These are phyloP conservation scores for Penicillium flavigenum DNA, from an alignment of 495 filamentous ascomycete species.

Conservation along the genomic window DNA sequence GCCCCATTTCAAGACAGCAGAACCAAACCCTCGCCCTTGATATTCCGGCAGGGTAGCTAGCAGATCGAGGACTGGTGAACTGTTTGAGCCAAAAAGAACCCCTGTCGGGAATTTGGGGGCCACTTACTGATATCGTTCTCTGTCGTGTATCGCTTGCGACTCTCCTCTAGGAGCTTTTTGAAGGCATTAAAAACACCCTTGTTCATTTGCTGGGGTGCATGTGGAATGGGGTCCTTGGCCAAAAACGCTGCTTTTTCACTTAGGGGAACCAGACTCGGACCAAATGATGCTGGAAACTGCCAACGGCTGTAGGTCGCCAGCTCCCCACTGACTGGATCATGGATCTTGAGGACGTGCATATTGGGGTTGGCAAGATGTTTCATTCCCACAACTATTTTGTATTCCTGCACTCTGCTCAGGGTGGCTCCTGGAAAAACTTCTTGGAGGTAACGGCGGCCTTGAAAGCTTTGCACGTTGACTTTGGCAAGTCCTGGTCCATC, in stretches of 20 bases:
- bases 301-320: slow-evolving; percentile 26
- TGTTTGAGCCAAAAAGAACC: neutral
- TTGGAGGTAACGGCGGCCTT: slow-evolving; percentile 9
- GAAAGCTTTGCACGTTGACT: slow-evolving; percentile 28
- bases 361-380: slow-evolving; percentile 27
- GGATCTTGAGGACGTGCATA: slow-evolving; percentile 27
- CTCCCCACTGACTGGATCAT: slow-evolving; percentile 17
- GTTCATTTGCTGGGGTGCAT: slow-evolving; percentile 28
- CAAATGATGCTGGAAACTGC: slow-evolving; percentile 21
- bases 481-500: slow-evolving; percentile 22
- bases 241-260: slow-evolving; percentile 20
- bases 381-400: slow-evolving; percentile 25
- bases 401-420: slow-evolving; percentile 9
- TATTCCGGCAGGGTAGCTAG: slow-evolving; percentile 45
- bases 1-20: slow-evolving; percentile 50
- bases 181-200: slow-evolving; percentile 17
- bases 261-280: slow-evolving; percentile 8
- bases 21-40: slow-evolving; percentile 52
- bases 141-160: slow-evolving; percentile 18
- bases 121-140: slow-evolving; percentile 30
- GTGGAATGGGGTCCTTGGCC: slow-evolving; percentile 16
- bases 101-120: neutral
- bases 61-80: slow-evolving; percentile 40
- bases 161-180: slow-evolving; percentile 15
- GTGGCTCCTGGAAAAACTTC: slow-evolving; percentile 21